Evolutionary conservation across 192 early-diverging fungal species (phyloP).

Genomic region (Coemansia sp.): DNA sequence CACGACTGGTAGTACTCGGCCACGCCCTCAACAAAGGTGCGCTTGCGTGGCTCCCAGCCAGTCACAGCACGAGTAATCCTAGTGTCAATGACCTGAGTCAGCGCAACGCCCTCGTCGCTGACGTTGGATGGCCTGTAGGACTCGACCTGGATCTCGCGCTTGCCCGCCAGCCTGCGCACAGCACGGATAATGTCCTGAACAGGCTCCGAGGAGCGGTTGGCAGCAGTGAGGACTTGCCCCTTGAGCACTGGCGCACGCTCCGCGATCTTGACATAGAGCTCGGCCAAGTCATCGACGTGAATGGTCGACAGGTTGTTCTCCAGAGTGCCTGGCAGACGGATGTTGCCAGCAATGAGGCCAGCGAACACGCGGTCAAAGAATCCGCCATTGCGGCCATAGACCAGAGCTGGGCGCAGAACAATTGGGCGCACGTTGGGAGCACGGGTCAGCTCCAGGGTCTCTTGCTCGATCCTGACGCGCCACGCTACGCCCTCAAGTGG

Average conservation of each 20-base stretch:
- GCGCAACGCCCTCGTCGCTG: not conserved
- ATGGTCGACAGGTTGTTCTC: constrained; percentile 14
- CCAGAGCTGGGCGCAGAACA: constrained; percentile 10
- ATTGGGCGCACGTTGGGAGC: constrained; percentile 8
- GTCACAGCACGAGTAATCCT: not conserved
- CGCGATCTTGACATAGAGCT: constrained; percentile 10
- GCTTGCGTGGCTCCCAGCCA: constrained; percentile 16
- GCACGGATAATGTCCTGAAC: constrained; percentile 7
- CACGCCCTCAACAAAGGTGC: constrained; percentile 9
- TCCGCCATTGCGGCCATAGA: constrained; percentile 8
- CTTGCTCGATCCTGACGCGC: constrained; percentile 2
- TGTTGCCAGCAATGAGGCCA: constrained; percentile 1
- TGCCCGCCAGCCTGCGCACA: not conserved
- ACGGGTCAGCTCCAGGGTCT: not conserved
- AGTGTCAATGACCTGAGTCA: constrained; percentile 12
- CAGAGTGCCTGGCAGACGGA: constrained; percentile 4
- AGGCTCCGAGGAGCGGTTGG: constrained; percentile 7
- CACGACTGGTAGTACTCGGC: constrained; percentile 9
- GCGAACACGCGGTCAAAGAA: constrained; percentile 2
- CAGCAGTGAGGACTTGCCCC: constrained; percentile 1
- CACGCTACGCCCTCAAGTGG: not conserved
- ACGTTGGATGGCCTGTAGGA: not conserved
- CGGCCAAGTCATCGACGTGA: constrained; percentile 14
- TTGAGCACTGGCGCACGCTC: constrained; percentile 6
- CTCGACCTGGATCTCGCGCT: constrained; percentile 6